A percentile compares a stretch with the other conserved stretches of the same genome.
Evolutionary conservation across 176 grass and related monocot genomes (phyloP).

Genomic region (Elaeis guineensis): DNA sequence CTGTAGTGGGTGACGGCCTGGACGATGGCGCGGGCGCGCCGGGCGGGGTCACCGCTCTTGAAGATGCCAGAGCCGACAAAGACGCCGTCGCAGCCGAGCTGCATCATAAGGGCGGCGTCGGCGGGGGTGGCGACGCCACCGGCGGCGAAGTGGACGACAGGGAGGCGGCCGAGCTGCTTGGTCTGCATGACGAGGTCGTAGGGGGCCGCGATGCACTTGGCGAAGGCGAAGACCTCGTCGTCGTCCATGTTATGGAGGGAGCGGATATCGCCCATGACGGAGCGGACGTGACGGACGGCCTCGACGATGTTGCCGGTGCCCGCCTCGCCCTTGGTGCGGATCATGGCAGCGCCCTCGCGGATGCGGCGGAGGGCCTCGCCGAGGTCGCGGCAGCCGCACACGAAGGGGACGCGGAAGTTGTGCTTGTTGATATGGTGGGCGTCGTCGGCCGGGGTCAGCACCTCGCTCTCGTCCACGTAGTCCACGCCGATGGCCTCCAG

Average conservation of each 20-base stretch:
- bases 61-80: constrained; percentile 6
- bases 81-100: constrained; percentile 3
- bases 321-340: constrained; percentile 7
- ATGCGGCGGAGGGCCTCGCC: constrained; percentile 9
- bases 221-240: constrained; percentile 8
- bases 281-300: constrained; percentile 5
- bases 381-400: constrained; percentile 11
- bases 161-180: constrained; percentile 9
- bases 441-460: constrained; percentile 2
- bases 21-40: constrained; percentile 1
- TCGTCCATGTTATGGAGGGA: constrained; percentile 10
- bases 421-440: constrained; percentile 7
- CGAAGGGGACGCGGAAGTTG: constrained; percentile 11
- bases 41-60: constrained; percentile 8
- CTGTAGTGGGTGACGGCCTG: constrained; percentile 4
- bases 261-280: constrained; percentile 9
- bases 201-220: constrained; percentile 4
- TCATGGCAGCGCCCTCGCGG: constrained; percentile 10
- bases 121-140: constrained; percentile 5
- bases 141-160: constrained; percentile 5
- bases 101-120: constrained; percentile 1
- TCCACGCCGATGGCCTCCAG: constrained; percentile 7
- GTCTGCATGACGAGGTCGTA: constrained; percentile 3
- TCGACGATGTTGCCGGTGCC: constrained; percentile 14
- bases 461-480: constrained; percentile 9